Conservation (phyloP, 192 early-diverging fungal species). For the Spinellus fusiger region DNA sequence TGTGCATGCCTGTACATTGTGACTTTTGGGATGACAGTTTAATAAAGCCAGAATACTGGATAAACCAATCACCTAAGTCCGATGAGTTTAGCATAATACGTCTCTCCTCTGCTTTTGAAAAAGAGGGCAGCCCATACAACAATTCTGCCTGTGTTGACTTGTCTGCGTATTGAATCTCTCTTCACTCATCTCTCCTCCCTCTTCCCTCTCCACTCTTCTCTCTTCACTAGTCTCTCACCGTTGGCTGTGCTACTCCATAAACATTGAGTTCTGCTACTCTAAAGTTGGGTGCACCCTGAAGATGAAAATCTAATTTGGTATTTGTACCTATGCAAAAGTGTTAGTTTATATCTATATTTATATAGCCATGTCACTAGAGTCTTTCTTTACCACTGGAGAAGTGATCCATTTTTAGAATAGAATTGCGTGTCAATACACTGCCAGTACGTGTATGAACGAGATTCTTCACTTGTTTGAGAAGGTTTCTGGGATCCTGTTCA, state of each 20-base stretch:
- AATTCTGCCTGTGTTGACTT: no score
- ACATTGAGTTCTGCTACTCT: slow-evolving; percentile 52
- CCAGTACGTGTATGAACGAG: slow-evolving; percentile 45
- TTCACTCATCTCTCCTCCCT: not conserved
- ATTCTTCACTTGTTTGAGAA: slow-evolving; percentile 34
- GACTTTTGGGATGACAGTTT: slow-evolving; percentile 39
- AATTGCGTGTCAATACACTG: slow-evolving; percentile 43
- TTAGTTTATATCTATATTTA: not conserved
- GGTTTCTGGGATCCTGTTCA: slow-evolving; percentile 23
- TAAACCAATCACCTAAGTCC: slow-evolving; percentile 38
- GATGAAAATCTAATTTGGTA: slow-evolving; percentile 47
- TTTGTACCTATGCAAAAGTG: slow-evolving; percentile 19
- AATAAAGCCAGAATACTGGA: slow-evolving; percentile 48
- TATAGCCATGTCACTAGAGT: not conserved
- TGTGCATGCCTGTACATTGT: slow-evolving; percentile 14
- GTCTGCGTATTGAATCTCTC: no score
- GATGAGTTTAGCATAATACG: not conserved
- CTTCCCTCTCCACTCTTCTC: not conserved
- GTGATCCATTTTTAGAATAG: slow-evolving; percentile 57
- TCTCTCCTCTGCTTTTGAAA: not conserved
- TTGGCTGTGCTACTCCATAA: slow-evolving; percentile 61
- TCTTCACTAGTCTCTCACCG: slow-evolving; percentile 15
- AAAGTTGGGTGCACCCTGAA: slow-evolving; percentile 65
- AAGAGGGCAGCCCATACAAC: no score
- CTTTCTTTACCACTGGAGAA: slow-evolving; percentile 34